phyloP scores from a whole-genome alignment of 2,329 filamentous ascomycete genomes.

The Pseudocercospora vitis region DNA sequence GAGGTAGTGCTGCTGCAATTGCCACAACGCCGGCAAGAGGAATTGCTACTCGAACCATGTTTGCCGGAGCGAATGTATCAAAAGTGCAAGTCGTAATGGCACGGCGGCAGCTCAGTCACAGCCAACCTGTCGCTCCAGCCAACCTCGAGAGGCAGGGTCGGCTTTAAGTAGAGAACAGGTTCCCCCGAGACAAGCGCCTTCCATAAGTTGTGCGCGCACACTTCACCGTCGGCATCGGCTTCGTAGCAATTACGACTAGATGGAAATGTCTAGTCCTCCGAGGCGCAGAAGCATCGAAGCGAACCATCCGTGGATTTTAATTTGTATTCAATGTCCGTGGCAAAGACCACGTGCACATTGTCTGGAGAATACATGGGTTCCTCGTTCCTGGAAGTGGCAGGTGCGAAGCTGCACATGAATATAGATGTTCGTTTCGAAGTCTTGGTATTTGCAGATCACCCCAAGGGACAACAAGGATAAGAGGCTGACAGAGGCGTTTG shows the following conservation, averaged over 20 bases:
- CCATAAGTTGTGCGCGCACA: background rate
- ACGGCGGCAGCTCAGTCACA: background rate
- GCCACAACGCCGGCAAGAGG: constrained; percentile 14
- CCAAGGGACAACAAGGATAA: background rate
- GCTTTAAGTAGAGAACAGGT: background rate
- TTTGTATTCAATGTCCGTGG: background rate
- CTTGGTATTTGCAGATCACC: background rate
- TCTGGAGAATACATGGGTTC: background rate
- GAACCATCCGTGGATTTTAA: background rate
- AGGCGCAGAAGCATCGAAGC: background rate
- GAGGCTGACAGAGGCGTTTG: background rate
- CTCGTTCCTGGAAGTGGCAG: background rate
- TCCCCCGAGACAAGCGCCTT: background rate
- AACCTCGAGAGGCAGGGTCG: background rate
- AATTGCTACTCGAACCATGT: constrained; percentile 17
- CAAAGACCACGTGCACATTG: background rate
- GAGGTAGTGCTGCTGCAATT: constrained; percentile 20
- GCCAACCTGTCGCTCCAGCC: background rate
- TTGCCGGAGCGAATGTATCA: constrained; percentile 1
- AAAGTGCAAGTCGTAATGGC: background rate
- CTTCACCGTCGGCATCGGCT: background rate
- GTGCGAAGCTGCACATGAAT: background rate
- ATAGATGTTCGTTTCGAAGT: background rate
- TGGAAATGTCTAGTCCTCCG: background rate
- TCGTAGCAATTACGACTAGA: background rate